Evolutionary conservation across 2,329 filamentous ascomycete genomes (phyloP), one percentile per base, ranked within the genome.

Genomic region (Cryoendolithus antarcticus): DNA sequence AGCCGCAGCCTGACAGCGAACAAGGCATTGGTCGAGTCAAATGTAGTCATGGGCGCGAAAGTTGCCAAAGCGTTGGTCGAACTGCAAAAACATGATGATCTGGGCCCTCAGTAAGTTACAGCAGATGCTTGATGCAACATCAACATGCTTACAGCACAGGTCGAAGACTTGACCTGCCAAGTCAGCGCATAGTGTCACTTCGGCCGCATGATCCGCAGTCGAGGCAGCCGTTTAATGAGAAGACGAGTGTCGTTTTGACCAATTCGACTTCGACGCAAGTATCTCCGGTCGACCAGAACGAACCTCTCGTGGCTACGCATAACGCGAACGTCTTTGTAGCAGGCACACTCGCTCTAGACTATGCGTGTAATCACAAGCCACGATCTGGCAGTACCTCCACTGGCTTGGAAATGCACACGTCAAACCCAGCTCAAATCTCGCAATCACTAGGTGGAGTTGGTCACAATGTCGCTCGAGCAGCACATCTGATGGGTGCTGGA

Each of bases 391-490:
- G 62, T n/a, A 51, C 56, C 50, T 43, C 66, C 57, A 44, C 48
- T 56, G 38, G 54, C 19, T 67, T 77, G 4, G 64, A 71, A 37
- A 66, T 79, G 30, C 74, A 88, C 43, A 94, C 86, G 1, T 96
- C 89, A 0, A 96, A 96, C 53, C 84, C 84, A 35, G 77, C 86
- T 6, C 66, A 69, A 9, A 93, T 95, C 47, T 76, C 66, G 29
- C 86, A 93, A 55, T 84, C 82, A 1, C 73, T 95, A 6, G 91
- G 91, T 9, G 91, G 91, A 5, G 91, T 96, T 6, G 91, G 85
- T 5, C 80, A 86, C 54, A 96, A 96, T 53, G 85, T 96, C 33
- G 86, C 91, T 10, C 72, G 86, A 35, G 88, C 89, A 33, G 80
- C 84, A 1, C 82, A 86, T 48, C 72, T 79, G 27, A 70, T 82